A percentile compares a stretch with the other conserved stretches of the same genome.
Conservation (phyloP, 768 basidiomycete species). For the Suillus subalutaceus region DNA sequence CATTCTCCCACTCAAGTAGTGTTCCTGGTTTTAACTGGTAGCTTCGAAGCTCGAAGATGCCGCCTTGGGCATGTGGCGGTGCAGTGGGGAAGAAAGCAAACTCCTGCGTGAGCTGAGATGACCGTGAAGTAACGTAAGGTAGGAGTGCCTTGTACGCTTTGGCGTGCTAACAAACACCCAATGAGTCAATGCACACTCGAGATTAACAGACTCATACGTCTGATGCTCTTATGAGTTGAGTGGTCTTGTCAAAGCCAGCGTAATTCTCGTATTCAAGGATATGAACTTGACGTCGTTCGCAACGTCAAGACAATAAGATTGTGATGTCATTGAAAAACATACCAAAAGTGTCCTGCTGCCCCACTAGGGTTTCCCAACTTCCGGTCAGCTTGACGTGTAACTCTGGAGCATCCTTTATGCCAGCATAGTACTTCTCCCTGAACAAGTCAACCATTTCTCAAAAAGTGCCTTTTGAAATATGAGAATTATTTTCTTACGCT, state of each 20-base stretch:
- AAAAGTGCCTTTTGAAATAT: constrained; percentile 11
- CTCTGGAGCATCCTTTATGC: constrained; percentile 71
- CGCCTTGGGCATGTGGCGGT: constrained; percentile 84
- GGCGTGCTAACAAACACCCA: constrained; percentile 50
- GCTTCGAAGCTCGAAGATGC: constrained; percentile 90
- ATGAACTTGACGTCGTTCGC: constrained; percentile 41
- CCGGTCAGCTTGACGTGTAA: constrained; percentile 89
- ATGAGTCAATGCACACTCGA: constrained; percentile 12
- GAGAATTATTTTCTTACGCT: constrained; percentile 56
- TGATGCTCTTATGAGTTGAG: constrained; percentile 60
- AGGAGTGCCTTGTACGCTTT: constrained; percentile 74
- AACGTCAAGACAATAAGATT: constrained; percentile 1
- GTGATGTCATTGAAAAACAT: constrained; percentile 5
- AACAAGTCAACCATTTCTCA: constrained; percentile 14
- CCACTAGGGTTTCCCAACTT: constrained; percentile 90
- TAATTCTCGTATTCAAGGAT: constrained; percentile 96
- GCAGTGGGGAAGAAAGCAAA: constrained; percentile 95
- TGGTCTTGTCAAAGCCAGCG: constrained; percentile 82
- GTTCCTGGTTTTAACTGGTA: constrained; percentile 90
- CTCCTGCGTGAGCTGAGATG: constrained; percentile 84
- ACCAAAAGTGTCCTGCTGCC: constrained; percentile 88
- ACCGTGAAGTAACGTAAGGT: constrained; percentile 73
- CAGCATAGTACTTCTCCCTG: constrained; percentile 84
- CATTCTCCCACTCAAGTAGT: constrained; percentile 91
- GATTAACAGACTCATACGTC: constrained; percentile 45